phyloP scores from a whole-genome alignment of 805 yeast species.

The Kluyveromyces siamensis region DNA sequence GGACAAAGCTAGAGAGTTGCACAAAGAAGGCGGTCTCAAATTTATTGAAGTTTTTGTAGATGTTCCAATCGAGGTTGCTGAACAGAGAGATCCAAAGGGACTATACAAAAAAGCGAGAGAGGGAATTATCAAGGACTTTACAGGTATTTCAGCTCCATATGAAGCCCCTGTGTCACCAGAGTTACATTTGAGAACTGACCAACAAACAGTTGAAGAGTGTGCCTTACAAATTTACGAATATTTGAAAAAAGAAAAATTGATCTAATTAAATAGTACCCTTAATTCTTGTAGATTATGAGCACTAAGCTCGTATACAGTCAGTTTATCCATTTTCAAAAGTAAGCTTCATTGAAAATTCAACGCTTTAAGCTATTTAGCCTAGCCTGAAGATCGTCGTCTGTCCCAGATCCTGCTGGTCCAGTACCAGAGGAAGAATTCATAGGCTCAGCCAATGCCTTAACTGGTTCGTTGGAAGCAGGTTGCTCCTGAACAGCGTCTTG shows the following conservation, averaged over 20 bases:
- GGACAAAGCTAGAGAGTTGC: conserved; percentile 76
- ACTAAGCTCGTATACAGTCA: background rate
- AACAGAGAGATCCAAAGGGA: conserved; percentile 96
- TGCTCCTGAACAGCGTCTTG: conserved; percentile 21
- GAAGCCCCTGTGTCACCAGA: conserved; percentile 87
- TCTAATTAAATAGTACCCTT: conserved; percentile 4
- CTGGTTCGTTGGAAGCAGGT: conserved; percentile 17
- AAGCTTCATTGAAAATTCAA: conserved; percentile 5
- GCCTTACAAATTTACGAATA: conserved; percentile 66
- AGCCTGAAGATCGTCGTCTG: conserved; percentile 83
- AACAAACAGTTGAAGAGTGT: conserved; percentile 68
- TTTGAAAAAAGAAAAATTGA: conserved; percentile 40
- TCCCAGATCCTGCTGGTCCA: conserved; percentile 25
- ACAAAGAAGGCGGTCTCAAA: conserved; percentile 63
- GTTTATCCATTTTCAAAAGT: background rate
- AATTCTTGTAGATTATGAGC: background rate
- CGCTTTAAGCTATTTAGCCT: conserved; percentile 75
- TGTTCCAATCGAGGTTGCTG: conserved; percentile 91
- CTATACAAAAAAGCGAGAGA: conserved; percentile 94
- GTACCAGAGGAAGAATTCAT: conserved; percentile 33
- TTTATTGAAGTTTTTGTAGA: conserved; percentile 88
- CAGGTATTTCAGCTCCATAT: conserved; percentile 93
- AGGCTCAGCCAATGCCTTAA: conserved; percentile 39
- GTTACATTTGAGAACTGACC: conserved; percentile 67
- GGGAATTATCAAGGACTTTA: conserved; percentile 87